Evolutionary conservation across 768 basidiomycete species (phyloP), one percentile per base, ranked within the genome.

Genomic region (Gymnopilus dilepis): DNA sequence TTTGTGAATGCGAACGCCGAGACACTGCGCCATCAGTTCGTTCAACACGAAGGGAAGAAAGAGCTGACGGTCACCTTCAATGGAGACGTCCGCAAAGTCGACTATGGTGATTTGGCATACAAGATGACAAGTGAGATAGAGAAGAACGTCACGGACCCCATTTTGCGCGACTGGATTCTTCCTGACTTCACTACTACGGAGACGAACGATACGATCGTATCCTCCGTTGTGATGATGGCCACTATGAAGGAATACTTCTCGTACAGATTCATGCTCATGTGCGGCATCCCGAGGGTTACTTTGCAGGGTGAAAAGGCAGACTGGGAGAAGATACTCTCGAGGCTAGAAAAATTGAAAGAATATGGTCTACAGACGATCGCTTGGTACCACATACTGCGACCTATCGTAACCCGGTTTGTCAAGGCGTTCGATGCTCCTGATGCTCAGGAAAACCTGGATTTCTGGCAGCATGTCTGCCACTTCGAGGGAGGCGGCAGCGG

Each of bases 131-230:
- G 28, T 31, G 33, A 65, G 55, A 59, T 53, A 28, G 38, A 58
- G 38, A 51, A 30, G 24, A 50, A 64, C 30, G 60, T 65, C 21
- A 60, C 58, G 0, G 60, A 65, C 13, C 42, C 50, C 21, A 40
- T 34, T 4, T 33, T 65, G 2, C 38, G 43, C 8, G 64, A 38
- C 4, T 65, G 64, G 64, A 50, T 65, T 21, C 33, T 65, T 8
- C 64, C 64, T 0, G 52, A 37, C 9, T 65, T 61, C 56, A 58
- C 40, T 28, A 65, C 64, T 17, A 65, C 64, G 6, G 58, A 60
- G 6, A 30, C 19, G 17, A 61, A 48, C 11, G 64, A 65, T 22
- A 65, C 60, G n/a, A 56, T 61, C 15, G 60, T 61, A 3, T 58
- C 15, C 19, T 51, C 64, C 2, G 28, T 60, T 7, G 38, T 61